These are phyloP conservation scores for Paracoccidioides lutzii DNA, from an alignment of 2,329 filamentous ascomycete genomes.

Conservation along the genomic window DNA sequence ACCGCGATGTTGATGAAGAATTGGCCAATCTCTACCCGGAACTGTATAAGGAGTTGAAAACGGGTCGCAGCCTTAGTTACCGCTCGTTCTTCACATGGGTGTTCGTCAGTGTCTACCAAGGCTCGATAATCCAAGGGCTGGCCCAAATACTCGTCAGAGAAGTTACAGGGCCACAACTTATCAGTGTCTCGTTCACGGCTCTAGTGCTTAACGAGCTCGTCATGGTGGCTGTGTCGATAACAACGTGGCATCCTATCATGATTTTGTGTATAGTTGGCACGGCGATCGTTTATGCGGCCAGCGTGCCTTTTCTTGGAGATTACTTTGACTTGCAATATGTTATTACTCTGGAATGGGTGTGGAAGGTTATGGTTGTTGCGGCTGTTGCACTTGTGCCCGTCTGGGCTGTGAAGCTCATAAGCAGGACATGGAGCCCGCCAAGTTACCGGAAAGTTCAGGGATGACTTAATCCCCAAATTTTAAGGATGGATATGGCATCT, in stretches of 20 bases:
- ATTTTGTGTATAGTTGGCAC: slow-evolving; percentile 73
- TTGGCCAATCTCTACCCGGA: slow-evolving; percentile 93
- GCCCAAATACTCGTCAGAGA: slow-evolving; percentile 76
- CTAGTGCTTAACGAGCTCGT: slow-evolving; percentile 87
- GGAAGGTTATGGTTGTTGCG: slow-evolving; percentile 70
- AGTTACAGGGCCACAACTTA: slow-evolving; percentile 55
- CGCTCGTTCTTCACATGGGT: slow-evolving; percentile 97
- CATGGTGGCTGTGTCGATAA: slow-evolving; percentile 95
- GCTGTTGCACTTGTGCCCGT: slow-evolving; percentile 74
- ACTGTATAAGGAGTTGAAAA: slow-evolving; percentile 92
- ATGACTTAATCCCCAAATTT: slow-evolving; percentile 11
- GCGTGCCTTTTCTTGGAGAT: slow-evolving; percentile 70
- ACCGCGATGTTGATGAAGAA: slow-evolving; percentile 88
- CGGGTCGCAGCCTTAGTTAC: slow-evolving; percentile 75
- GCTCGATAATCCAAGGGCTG: slow-evolving; percentile 87
- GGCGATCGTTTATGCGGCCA: slow-evolving; percentile 63
- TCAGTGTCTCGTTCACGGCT: slow-evolving; percentile 81
- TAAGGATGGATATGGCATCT: background rate
- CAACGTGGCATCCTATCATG: slow-evolving; percentile 94
- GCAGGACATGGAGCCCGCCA: slow-evolving; percentile 74
- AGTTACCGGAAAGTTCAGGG: slow-evolving; percentile 78
- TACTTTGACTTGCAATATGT: slow-evolving; percentile 83
- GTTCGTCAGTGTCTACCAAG: slow-evolving; percentile 86
- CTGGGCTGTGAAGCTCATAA: slow-evolving; percentile 73
- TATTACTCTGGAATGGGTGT: slow-evolving; percentile 67